Evolutionary conservation across 345 rosid genomes (phyloP).

Genomic region (Nephelium lappaceum): DNA sequence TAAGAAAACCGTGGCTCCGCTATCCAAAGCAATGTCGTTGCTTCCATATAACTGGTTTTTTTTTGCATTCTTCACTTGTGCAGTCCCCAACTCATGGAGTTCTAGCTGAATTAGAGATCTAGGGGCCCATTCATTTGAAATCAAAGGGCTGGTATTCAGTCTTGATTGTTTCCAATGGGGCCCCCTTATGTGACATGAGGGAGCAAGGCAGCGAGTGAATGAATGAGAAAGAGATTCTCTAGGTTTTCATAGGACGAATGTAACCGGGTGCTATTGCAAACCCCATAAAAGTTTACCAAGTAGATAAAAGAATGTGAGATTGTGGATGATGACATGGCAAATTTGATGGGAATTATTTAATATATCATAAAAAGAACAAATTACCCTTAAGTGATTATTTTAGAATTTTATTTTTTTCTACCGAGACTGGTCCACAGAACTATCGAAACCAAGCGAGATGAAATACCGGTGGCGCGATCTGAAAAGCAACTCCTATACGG

Average conservation of each 20-base stretch:
- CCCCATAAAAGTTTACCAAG: not conserved
- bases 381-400: no score
- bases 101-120: not conserved
- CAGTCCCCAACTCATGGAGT: slow-evolving; percentile 15
- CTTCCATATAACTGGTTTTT: not conserved
- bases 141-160: not conserved
- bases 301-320: not conserved
- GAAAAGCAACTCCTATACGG: no score
- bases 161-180: not conserved
- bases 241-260: not conserved
- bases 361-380: no score
- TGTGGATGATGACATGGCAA: not conserved
- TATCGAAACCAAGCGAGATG: no score
- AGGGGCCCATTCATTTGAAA: not conserved
- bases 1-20: slow-evolving; percentile 82
- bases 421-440: no score
- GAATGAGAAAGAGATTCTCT: not conserved
- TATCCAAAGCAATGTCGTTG: slow-evolving; percentile 47
- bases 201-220: not conserved
- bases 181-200: not conserved
- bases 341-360: no score
- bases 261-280: not conserved
- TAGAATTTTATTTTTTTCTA: no score
- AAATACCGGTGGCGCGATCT: no score
- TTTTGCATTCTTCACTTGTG: not conserved